Base-by-base conservation (phyloP, 768 basidiomycete genomes). In the Macrolepiota dolichaula region DNA sequence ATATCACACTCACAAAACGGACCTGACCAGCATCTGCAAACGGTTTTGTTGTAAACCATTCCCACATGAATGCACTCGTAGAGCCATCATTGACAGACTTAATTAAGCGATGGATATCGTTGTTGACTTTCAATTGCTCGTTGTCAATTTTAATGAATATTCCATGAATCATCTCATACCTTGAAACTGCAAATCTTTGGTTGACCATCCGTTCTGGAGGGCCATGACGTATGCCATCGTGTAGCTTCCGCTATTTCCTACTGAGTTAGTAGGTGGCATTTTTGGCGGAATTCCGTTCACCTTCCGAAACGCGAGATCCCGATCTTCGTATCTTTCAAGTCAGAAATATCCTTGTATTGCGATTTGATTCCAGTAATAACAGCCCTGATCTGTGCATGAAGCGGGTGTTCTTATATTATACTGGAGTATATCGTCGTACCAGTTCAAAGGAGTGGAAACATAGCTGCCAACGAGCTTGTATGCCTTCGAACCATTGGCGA, bases 181-280 rank as follows among this genome's bases (percentile, higher is more conserved):
- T 78, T 89, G 79, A 71, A 94, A 96, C 68, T 82, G 78, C 64
- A 93, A 71, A 19, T 81, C 69, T 40, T 83, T 77, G 0, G 72
- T 83, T 72, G 67, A 76, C 95, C 95, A 97, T 13, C 87, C 87
- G 69, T 96, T 85, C 64, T 96, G 89, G 32, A 92, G 75, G 3
- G 93, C 92, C 91, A 97, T 92, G 25, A 97, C 94, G 65, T 89
- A 92, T 2, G 94, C 96, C 95, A 98, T 98, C 1, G 92, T 94
- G 71, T 96, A 91, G 64, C 89, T 91, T 24, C 94, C 94, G 66
- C 92, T 89, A 60, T 36, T 58, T 27, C 35, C 19, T 27, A 10
- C 3, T 38, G 29, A 32, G 29, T 32, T 32, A 22, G 10, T 27
- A 9, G 19, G 15, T n/a, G 40, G 7, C 25, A 11, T 47, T 40